phyloP scores from a whole-genome alignment of 352 stramenopile species.

The Phytophthora foliorum region DNA sequence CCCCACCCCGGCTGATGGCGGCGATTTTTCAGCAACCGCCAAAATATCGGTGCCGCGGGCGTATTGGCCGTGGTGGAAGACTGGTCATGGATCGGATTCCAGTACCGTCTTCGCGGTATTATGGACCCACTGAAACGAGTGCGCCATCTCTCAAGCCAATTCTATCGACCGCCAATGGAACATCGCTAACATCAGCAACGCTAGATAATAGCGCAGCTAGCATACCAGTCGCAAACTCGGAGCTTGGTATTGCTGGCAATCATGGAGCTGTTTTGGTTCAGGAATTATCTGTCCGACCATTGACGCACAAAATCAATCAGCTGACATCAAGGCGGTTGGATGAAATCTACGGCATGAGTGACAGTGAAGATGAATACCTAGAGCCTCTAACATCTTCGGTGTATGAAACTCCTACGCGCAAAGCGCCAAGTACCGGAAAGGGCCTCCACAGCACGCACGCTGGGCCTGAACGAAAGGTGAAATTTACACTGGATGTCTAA shows the following conservation, averaged over 20 bases:
- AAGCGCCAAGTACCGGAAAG: conserved; percentile 37
- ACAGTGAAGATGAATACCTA: conserved; percentile 84
- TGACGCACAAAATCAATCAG: conserved; percentile 55
- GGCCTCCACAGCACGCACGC: conserved; percentile 29
- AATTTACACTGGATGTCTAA: conserved; percentile 70
- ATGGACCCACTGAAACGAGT: conserved; percentile 54
- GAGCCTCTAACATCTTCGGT: conserved; percentile 69
- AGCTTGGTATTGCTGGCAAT: conserved; percentile 38
- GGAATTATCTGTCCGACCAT: conserved; percentile 64
- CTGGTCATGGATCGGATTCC: conserved; percentile 83
- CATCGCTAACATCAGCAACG: neutral
- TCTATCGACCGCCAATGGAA: neutral
- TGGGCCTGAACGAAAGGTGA: conserved; percentile 51
- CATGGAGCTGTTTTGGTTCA: conserved; percentile 73
- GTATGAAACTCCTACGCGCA: conserved; percentile 57
- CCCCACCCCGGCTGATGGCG: conserved; percentile 68
- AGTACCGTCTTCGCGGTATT: conserved; percentile 62
- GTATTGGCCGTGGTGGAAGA: conserved; percentile 76
- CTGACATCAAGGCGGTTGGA: conserved; percentile 70
- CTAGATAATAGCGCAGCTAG: conserved; percentile 13
- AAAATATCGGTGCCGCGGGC: conserved; percentile 77
- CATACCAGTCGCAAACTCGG: conserved; percentile 9
- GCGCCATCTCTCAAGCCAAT: conserved; percentile 53
- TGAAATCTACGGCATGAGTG: conserved; percentile 88
- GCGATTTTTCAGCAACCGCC: conserved; percentile 74